These are phyloP conservation scores for Trichoderma aggressivum DNA, from an alignment of 2,329 filamentous ascomycete species.

Conservation along the genomic window DNA sequence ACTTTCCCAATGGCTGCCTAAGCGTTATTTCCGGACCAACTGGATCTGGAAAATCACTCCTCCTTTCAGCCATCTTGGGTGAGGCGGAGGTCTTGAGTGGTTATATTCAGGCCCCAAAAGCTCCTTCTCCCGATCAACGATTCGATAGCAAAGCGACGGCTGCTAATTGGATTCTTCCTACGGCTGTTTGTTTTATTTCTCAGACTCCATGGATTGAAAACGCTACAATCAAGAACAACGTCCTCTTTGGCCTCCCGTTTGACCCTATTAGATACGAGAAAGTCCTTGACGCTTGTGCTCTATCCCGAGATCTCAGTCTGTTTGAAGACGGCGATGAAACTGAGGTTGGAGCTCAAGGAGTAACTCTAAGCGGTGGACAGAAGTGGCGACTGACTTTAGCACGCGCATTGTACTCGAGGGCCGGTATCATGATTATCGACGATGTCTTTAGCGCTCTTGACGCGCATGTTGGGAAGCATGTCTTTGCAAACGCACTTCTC, in stretches of 20 bases:
- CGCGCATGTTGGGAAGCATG: neutral
- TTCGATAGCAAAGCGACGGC: neutral
- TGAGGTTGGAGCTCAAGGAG: slow-evolving; percentile 42
- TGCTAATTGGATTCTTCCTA: slow-evolving; percentile 1
- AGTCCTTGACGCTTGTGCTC: slow-evolving; percentile 64
- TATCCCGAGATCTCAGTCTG: slow-evolving; percentile 68
- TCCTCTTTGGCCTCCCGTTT: slow-evolving; percentile 65
- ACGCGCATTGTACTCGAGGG: slow-evolving; percentile 25
- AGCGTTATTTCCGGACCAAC: slow-evolving; percentile 20
- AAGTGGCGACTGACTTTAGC: slow-evolving; percentile 22
- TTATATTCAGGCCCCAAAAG: slow-evolving; percentile 3
- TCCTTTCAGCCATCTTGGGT: slow-evolving; percentile 12
- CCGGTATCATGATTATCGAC: slow-evolving; percentile 52
- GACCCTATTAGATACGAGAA: slow-evolving; percentile 62
- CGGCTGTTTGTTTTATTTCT: slow-evolving; percentile 27
- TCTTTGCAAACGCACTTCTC: slow-evolving; percentile 3
- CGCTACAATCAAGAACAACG: slow-evolving; percentile 67
- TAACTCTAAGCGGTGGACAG: slow-evolving; percentile 22
- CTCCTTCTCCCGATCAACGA: neutral
- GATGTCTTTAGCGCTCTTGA: slow-evolving; percentile 39
- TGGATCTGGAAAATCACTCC: slow-evolving; percentile 17
- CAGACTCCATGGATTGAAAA: slow-evolving; percentile 80
- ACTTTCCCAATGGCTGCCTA: slow-evolving; percentile 8
- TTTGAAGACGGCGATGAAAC: slow-evolving; percentile 67
- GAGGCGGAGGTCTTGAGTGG: slow-evolving; percentile 14